These are phyloP conservation scores for Colletotrichum lindemuthianum DNA, from an alignment of 2,329 filamentous ascomycete genomes.

Conservation along the genomic window DNA sequence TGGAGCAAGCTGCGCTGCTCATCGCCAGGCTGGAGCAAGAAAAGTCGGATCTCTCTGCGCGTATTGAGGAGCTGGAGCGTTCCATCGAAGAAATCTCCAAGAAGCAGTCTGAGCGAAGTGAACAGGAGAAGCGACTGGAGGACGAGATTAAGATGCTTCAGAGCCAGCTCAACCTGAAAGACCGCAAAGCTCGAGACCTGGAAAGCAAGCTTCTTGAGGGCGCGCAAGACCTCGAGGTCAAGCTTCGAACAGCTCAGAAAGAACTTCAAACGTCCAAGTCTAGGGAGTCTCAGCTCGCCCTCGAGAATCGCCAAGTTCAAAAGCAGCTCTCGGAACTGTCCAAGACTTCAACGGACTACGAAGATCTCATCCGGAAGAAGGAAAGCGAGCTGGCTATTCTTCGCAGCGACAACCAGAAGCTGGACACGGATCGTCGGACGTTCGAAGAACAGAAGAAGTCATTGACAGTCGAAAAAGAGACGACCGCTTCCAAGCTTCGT, in stretches of 20 bases:
- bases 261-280: slow-evolving; percentile 79
- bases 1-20: slow-evolving; percentile 90
- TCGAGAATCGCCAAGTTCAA: slow-evolving; percentile 85
- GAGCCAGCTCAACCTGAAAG: slow-evolving; percentile 88
- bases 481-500: slow-evolving; percentile 77
- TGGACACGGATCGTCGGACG: slow-evolving; percentile 80
- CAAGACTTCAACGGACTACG: slow-evolving; percentile 91
- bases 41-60: slow-evolving; percentile 77
- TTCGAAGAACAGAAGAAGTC: slow-evolving; percentile 82
- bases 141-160: slow-evolving; percentile 92
- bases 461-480: slow-evolving; percentile 81
- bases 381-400: slow-evolving; percentile 91
- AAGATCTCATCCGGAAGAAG: slow-evolving; percentile 91
- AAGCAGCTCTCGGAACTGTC: slow-evolving; percentile 88
- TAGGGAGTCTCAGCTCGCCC: slow-evolving; percentile 78
- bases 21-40: slow-evolving; percentile 88
- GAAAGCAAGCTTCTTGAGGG: slow-evolving; percentile 84
- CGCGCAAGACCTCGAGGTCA: slow-evolving; percentile 90
- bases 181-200: slow-evolving; percentile 87
- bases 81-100: slow-evolving; percentile 77
- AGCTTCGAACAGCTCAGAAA: slow-evolving; percentile 80
- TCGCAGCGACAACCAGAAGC: slow-evolving; percentile 84
- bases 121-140: slow-evolving; percentile 78
- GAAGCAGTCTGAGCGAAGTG: slow-evolving; percentile 77
- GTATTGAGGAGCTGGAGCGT: slow-evolving; percentile 74